phyloP scores from a whole-genome alignment of 805 yeast species.

The Kazachstania africana region DNA sequence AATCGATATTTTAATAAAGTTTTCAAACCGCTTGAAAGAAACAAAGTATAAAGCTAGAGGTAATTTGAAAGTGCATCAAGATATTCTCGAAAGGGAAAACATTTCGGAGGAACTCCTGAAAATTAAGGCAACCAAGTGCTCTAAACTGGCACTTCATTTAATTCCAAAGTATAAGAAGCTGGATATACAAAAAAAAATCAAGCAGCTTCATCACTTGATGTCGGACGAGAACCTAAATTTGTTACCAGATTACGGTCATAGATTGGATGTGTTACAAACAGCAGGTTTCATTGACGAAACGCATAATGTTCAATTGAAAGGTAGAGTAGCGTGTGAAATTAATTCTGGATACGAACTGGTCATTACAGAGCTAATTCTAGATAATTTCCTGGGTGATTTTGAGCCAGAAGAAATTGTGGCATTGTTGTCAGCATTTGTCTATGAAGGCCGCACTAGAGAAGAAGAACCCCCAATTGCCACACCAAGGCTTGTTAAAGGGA shows the following conservation, averaged over 20 bases:
- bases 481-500: constrained; percentile 70
- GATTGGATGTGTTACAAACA: constrained; percentile 65
- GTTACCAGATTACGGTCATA: constrained; percentile 86
- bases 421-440: constrained; percentile 78
- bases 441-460: constrained; percentile 62
- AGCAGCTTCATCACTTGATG: constrained; percentile 44
- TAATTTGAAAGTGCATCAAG: constrained; percentile 22
- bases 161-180: constrained; percentile 35
- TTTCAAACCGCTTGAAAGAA: constrained; percentile 16
- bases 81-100: constrained; percentile 18
- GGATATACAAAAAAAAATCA: constrained; percentile 39
- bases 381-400: constrained; percentile 84
- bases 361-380: constrained; percentile 78
- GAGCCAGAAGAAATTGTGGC: constrained; percentile 98
- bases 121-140: constrained; percentile 25
- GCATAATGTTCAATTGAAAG: constrained; percentile 64
- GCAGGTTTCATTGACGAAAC: constrained; percentile 70
- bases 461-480: constrained; percentile 54
- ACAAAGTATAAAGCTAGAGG: constrained; percentile 19
- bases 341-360: constrained; percentile 87
- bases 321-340: constrained; percentile 87
- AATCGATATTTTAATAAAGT: constrained; percentile 13
- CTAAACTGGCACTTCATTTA: constrained; percentile 35
- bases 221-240: constrained; percentile 84
- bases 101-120: constrained; percentile 11